Percentiles rank a stretch among this genome's conserved stretches.
Evolutionary conservation across 1,284 basidiomycete species (phyloP).

Genomic region (Malassezia nana): DNA sequence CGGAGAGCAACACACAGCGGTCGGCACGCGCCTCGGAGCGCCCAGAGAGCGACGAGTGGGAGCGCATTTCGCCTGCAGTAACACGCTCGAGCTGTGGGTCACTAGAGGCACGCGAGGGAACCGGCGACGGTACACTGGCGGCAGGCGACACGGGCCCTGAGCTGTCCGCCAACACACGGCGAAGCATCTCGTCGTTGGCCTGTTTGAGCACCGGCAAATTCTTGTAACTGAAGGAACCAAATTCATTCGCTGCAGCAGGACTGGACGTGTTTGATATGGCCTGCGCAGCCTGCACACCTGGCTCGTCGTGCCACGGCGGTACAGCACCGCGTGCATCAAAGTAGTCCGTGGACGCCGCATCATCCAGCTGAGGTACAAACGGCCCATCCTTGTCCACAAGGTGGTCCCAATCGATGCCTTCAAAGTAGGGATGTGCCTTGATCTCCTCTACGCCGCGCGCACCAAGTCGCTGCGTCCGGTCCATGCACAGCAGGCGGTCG

Average conservation of each 20-base stretch:
- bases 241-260: constrained; percentile 56
- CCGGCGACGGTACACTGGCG: background rate
- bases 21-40: background rate
- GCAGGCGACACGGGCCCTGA: background rate
- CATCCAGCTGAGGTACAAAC: constrained; percentile 87
- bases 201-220: constrained; percentile 93
- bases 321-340: constrained; percentile 91
- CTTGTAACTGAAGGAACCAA: constrained; percentile 97
- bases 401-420: constrained; percentile 82
- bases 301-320: constrained; percentile 55
- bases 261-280: background rate
- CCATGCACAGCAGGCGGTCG: constrained; percentile 70
- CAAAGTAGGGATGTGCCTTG: constrained; percentile 81
- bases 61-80: background rate
- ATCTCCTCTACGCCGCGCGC: constrained; percentile 83
- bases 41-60: background rate
- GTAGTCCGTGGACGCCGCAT: constrained; percentile 97
- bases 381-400: constrained; percentile 78
- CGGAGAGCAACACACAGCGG: constrained; percentile 60
- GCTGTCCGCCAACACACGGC: constrained; percentile 58
- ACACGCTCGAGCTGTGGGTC: background rate
- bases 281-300: background rate
- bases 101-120: background rate
- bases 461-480: constrained; percentile 72
- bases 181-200: constrained; percentile 95